A percentile compares a stretch with the other conserved stretches of the same genome.
These are phyloP conservation scores for Rhizomucor miehei DNA, from an alignment of 371 early-diverging fungal species.

Conservation along the genomic window DNA sequence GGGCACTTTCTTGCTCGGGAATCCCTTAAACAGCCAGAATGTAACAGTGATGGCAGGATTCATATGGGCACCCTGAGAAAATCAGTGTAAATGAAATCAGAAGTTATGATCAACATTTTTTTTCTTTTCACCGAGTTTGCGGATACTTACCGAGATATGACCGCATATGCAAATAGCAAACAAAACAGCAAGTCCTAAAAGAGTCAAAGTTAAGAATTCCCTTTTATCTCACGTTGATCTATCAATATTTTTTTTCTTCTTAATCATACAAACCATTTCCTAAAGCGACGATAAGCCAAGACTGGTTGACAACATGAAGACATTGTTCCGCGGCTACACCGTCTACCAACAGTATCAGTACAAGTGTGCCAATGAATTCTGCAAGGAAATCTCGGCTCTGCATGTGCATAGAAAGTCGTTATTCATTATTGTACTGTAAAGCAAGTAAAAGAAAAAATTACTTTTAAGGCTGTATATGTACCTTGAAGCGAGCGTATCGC, in stretches of 20 bases:
- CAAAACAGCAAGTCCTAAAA: conserved; percentile 35
- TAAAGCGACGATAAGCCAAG: conserved; percentile 36
- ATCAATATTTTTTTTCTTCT: neutral
- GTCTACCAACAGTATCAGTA: conserved; percentile 67
- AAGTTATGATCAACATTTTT: neutral
- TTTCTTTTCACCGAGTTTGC: neutral
- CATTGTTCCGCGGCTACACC: conserved; percentile 62
- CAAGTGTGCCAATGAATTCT: conserved; percentile 79
- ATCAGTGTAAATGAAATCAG: neutral
- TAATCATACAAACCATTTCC: conserved; percentile 29
- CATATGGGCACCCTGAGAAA: conserved; percentile 67
- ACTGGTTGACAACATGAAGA: conserved; percentile 21
- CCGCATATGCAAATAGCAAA: conserved; percentile 64
- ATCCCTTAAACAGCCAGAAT: conserved; percentile 66
- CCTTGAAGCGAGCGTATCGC: no score
- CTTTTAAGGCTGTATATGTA: no score
- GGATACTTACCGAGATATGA: conserved; percentile 65
- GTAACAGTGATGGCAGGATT: conserved; percentile 79
- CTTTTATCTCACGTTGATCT: neutral
- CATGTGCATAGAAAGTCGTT: neutral
- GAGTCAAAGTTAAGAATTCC: neutral
- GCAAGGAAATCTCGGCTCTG: conserved; percentile 69
- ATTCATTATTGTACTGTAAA: no score
- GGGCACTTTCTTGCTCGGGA: conserved; percentile 63
- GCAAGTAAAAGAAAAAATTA: no score